Evolutionary conservation across 75 land plant species (phyloP), one percentile per base, ranked within the genome.

Genomic region (Sequoia sempervirens): DNA sequence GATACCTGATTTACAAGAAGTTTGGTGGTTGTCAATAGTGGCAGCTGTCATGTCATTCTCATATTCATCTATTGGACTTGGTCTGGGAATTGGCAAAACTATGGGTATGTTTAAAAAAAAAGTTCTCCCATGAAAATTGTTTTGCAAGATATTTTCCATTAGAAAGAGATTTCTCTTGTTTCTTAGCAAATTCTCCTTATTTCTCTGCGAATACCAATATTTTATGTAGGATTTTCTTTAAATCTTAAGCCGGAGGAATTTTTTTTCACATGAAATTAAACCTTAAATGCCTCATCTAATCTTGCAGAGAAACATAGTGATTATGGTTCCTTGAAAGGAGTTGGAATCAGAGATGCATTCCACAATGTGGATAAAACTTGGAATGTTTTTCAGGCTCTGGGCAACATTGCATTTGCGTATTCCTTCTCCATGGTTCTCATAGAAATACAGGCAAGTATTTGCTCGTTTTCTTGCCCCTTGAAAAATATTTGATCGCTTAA

Each of bases 1-100:
- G 85, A 89, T 94, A 2, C 93, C 95, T 13, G 89, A 94, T 83
- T 89, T 93, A 58, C 90, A 90, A 84, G 84, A 89, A 85, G 85
- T 94, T 8, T 90, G 91, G 80, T 93, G 89, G 89, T 91, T 94
- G 79, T 94, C 96, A 20, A 87, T 91, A 66, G 83, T 94, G 43
- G 96, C 96, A 10, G 96, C 96, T n/a, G 79, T 91, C 45, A 94
- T 93, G 96, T 94, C 96, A 23, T 87, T 94, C 41, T 79, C 92
- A 56, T 94, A 94, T 80, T 85, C 94, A 26, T 38, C 83, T 83
- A 93, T 94, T 28, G 95, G 96, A 18, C 85, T 93, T 40, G 96
- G 91, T n/a, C 90, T 94, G 80, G 89, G 89, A 82, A 82, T 94
- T 38, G 93, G 89, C 54, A 90, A 85, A 85, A 82, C 89, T 52